Percentiles rank a stretch among this genome's conserved stretches.
These are phyloP conservation scores for Austroboletus sp. DNA, from an alignment of 1,284 basidiomycete genomes.

Conservation along the genomic window DNA sequence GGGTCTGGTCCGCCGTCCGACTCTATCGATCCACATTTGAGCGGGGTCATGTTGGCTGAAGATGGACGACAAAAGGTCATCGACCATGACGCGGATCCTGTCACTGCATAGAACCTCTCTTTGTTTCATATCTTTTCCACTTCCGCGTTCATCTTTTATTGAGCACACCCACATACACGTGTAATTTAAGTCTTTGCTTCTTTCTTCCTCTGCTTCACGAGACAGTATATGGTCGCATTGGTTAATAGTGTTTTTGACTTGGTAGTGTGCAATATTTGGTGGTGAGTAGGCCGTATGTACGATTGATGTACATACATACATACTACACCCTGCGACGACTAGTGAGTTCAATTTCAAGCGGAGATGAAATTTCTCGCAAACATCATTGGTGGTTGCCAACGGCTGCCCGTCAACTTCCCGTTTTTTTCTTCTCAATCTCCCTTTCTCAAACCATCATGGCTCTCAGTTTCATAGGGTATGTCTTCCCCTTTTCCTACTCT, in stretches of 20 bases:
- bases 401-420: conserved; percentile 4
- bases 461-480: conserved; percentile 65
- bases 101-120: background rate
- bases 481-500: background rate
- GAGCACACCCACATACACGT: conserved; percentile 7
- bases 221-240: background rate
- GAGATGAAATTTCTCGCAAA: conserved; percentile 17
- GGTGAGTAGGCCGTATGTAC: too few species aligned
- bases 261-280: background rate
- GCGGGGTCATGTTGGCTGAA: conserved; percentile 22
- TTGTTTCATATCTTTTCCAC: background rate
- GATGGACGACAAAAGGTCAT: conserved; percentile 24
- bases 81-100: conserved; percentile 20
- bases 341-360: conserved; percentile 17
- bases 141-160: background rate
- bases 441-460: conserved; percentile 43
- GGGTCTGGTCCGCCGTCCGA: conserved; percentile 38
- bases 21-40: conserved; percentile 46
- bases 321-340: too few species aligned
- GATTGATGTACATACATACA: too few species aligned
- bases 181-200: conserved; percentile 15
- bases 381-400: conserved; percentile 13
- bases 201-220: background rate
- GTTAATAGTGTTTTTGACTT: background rate
- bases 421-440: conserved; percentile 13